Evolutionary conservation across 1,139 yeast genomes (phyloP).

Genomic region (Spathaspora sp.): DNA sequence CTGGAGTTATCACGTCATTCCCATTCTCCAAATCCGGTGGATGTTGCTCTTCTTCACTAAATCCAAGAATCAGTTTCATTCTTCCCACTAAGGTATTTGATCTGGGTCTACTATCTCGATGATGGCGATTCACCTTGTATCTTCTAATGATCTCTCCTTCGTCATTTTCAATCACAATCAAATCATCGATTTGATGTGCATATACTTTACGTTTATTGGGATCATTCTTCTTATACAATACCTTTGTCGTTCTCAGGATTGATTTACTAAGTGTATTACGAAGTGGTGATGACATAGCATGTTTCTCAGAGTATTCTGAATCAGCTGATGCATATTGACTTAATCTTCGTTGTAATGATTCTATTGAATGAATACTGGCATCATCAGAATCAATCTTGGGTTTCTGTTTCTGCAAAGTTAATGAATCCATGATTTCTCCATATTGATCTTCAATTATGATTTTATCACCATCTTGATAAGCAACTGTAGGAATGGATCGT

Average conservation of each 20-base stretch:
- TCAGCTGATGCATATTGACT: slow-evolving; percentile 27
- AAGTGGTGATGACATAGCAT: neutral
- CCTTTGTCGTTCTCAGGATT: slow-evolving; percentile 9
- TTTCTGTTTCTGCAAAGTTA: slow-evolving; percentile 18
- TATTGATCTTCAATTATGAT: slow-evolving; percentile 76
- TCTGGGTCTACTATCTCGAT: slow-evolving; percentile 20
- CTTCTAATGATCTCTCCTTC: slow-evolving; percentile 91
- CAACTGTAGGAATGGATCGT: slow-evolving; percentile 35
- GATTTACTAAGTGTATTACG: neutral
- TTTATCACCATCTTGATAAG: slow-evolving; percentile 70
- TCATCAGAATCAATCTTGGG: slow-evolving; percentile 13
- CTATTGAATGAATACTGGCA: slow-evolving; percentile 43
- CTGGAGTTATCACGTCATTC: neutral
- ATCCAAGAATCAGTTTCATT: slow-evolving; percentile 54
- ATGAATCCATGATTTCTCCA: slow-evolving; percentile 69
- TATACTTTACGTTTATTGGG: slow-evolving; percentile 32
- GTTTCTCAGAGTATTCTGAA: slow-evolving; percentile 6
- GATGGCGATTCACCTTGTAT: slow-evolving; percentile 66
- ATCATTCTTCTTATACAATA: slow-evolving; percentile 32
- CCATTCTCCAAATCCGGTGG: slow-evolving; percentile 12
- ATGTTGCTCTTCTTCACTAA: slow-evolving; percentile 31
- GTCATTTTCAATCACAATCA: slow-evolving; percentile 80
- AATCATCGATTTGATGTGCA: slow-evolving; percentile 59
- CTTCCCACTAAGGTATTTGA: slow-evolving; percentile 37
- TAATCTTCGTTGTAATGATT: slow-evolving; percentile 37